phyloP scores from a whole-genome alignment of 2,329 filamentous ascomycete species.

The Stagonosporopsis chrysanthemi region DNA sequence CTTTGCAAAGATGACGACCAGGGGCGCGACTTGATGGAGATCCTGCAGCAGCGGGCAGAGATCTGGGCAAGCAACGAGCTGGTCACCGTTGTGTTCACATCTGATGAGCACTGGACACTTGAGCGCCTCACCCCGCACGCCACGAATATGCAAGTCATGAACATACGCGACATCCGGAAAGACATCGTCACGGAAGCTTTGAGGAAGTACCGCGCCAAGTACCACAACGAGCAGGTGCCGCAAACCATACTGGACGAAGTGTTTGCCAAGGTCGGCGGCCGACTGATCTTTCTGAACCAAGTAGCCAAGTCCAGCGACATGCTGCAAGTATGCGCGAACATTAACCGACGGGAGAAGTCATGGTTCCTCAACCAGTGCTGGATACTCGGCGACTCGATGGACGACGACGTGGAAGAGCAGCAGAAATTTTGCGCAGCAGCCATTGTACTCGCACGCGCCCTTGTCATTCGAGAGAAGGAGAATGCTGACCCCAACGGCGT shows the following conservation, averaged over 20 bases:
- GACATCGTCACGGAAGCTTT: constrained; percentile 77
- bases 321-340: constrained; percentile 76
- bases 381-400: constrained; percentile 78
- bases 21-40: constrained; percentile 86
- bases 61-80: constrained; percentile 92
- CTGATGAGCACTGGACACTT: constrained; percentile 97
- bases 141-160: constrained; percentile 90
- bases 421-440: constrained; percentile 96
- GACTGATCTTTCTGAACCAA: constrained; percentile 84
- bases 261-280: constrained; percentile 87
- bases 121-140: constrained; percentile 90
- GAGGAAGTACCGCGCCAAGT: constrained; percentile 75
- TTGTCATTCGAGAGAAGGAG: constrained; percentile 79
- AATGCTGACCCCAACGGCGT: constrained; percentile 67
- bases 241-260: constrained; percentile 72
- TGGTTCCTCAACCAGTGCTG: constrained; percentile 83
- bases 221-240: constrained; percentile 69
- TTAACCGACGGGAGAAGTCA: constrained; percentile 73
- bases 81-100: constrained; percentile 92
- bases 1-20: constrained; percentile 88
- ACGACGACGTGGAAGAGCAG: constrained; percentile 97
- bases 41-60: constrained; percentile 93
- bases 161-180: constrained; percentile 82
- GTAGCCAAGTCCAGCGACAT: constrained; percentile 85
- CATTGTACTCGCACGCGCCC: constrained; percentile 87